Conservation (phyloP, 148 eudicot species). For the Oxyria digyna region DNA sequence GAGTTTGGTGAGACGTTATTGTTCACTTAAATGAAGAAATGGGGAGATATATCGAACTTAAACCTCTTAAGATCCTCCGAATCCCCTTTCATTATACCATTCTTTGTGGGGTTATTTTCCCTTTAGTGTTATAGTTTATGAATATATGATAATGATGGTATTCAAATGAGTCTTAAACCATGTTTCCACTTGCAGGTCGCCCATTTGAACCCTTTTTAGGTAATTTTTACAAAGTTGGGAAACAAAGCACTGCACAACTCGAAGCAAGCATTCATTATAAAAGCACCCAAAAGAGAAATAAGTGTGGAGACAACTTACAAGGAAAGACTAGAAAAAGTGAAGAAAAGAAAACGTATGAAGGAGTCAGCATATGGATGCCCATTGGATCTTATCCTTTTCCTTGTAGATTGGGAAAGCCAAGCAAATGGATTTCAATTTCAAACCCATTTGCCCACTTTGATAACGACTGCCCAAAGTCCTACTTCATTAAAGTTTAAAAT, state of each 20-base stretch:
- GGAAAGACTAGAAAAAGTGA: not conserved
- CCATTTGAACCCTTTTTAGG: not conserved
- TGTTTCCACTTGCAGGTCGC: not conserved
- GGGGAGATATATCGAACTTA: no score
- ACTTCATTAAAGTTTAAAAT: not conserved
- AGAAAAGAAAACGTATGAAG: not conserved
- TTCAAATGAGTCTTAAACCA: no score
- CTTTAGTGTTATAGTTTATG: no score
- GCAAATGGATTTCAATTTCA: conserved; percentile 2
- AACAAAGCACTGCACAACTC: not conserved
- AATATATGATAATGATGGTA: no score
- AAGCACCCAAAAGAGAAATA: not conserved
- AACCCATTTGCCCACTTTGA: conserved; percentile 8
- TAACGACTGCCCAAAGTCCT: not conserved
- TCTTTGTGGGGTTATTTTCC: no score
- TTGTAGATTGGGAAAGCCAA: not conserved
- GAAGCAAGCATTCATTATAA: not conserved
- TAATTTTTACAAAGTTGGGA: not conserved
- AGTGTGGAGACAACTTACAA: conserved; percentile 1
- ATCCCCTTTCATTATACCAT: no score
- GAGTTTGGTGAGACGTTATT: no score
- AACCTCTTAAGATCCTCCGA: no score
- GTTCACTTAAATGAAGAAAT: no score
- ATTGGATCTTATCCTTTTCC: conserved; percentile 10
- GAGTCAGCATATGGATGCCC: conserved; percentile 10